Conservation (phyloP, 2,329 filamentous ascomycete genomes). For the Ophiostoma australiae region DNA sequence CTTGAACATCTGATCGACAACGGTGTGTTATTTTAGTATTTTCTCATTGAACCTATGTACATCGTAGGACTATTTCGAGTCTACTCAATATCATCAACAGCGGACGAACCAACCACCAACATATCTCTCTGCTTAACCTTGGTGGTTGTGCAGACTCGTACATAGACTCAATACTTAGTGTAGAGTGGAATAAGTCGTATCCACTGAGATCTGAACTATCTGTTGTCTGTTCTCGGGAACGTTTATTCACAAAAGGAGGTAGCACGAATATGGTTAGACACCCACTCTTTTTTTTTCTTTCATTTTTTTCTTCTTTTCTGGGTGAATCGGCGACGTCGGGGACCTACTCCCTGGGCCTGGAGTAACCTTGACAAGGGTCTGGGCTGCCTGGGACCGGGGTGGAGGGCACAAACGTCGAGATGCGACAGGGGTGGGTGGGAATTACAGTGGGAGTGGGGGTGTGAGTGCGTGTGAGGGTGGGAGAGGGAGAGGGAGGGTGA, state of each 20-base stretch:
- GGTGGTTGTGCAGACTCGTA: too few relatives aligned
- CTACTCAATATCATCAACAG: too few relatives aligned
- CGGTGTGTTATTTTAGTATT: not conserved
- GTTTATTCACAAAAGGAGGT: not conserved
- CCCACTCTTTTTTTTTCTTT: not conserved
- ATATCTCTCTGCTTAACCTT: too few relatives aligned
- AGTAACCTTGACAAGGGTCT: constrained; percentile 10
- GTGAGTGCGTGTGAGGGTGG: not conserved
- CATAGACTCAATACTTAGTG: too few relatives aligned
- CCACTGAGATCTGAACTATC: not conserved
- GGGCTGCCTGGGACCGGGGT: not conserved
- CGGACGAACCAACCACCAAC: too few relatives aligned
- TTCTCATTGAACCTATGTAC: too few relatives aligned
- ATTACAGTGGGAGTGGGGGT: not conserved
- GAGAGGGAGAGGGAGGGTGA: not conserved
- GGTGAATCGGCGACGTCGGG: constrained; percentile 8
- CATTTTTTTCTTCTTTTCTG: not conserved
- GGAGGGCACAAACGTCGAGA: not conserved
- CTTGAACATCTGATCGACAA: not conserved
- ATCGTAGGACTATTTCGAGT: too few relatives aligned
- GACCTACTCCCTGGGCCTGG: constrained; percentile 5
- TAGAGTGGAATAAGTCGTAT: too few relatives aligned
- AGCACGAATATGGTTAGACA: not conserved
- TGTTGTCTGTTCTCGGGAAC: not conserved
- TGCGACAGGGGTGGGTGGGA: not conserved